Evolutionary conservation across 106 monocot genomes (phyloP), one percentile per base, ranked within the genome.

Genomic region (Phalaenopsis aphrodite): DNA sequence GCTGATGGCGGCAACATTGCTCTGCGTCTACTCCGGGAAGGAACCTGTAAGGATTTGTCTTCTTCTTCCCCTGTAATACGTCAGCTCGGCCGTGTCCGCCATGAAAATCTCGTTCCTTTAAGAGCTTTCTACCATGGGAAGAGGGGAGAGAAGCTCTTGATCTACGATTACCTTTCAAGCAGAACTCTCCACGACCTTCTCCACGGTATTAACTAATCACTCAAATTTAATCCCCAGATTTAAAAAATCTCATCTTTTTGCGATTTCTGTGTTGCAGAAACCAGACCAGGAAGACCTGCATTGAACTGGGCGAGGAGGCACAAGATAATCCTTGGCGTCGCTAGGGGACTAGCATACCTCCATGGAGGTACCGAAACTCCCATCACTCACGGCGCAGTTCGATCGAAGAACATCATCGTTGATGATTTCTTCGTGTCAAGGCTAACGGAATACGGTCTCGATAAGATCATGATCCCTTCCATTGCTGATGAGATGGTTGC

Each of bases 131-230:
- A 94, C 76, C 92, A 97, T 52, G 97, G 97, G 4, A 87, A 85
- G 82, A 79, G 94, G 82, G 94, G 94, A 17, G 97, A 97, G 92
- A 94, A 97, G 90, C 94, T 97, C 39, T 88, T 97, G 68, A 89
- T 97, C 67, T 94, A 89, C 65, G 96, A 96, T 74, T 96, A 96
- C 80, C 81, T 92, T 71, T 91, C 88, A 15, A 84, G 83, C 77
- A 82, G 83, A 84, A 78, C 84, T 47, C 85, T 93, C 5, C 88
- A 93, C 72, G 88, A 93, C 43, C 82, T 95, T 24, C 89, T 95
- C 24, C 90, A 95, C 72, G 92, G 95, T 95, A 72, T 41, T 61
- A 78, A 10, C 46, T 76, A 21, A 55, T 71, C 16, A 4, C 71
- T 71, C 36, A 52, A 52, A 52, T 14, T 12, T 12, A 52, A 9